Evolutionary conservation across 257 asterid species (phyloP).

Genomic region (Anisodus tanguticus): DNA sequence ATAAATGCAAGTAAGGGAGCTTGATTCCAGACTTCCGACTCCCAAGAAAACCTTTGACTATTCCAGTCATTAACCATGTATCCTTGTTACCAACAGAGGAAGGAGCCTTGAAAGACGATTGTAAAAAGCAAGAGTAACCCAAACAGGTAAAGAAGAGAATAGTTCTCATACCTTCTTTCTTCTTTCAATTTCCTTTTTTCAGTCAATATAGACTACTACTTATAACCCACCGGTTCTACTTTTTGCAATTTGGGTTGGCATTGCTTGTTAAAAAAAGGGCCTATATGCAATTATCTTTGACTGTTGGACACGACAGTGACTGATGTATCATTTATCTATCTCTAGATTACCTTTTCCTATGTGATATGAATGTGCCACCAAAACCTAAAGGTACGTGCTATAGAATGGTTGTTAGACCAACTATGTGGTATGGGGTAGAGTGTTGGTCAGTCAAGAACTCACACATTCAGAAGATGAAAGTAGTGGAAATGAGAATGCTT

Average conservation of each 20-base stretch:
- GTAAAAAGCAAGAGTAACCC: neutral
- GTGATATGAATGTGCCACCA: too few species aligned
- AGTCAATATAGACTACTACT: slow-evolving; percentile 4
- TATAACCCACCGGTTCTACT: neutral
- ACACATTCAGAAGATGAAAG: too few species aligned
- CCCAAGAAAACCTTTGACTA: neutral
- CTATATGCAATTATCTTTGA: neutral
- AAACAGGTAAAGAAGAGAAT: neutral
- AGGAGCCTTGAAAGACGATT: neutral
- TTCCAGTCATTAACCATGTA: neutral
- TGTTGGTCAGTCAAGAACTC: too few species aligned
- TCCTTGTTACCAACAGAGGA: neutral
- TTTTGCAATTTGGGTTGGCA: neutral
- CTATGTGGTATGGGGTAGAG: too few species aligned
- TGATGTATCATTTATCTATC: slow-evolving; percentile 21
- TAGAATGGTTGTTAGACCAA: too few species aligned
- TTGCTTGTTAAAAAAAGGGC: neutral
- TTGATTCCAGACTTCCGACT: neutral
- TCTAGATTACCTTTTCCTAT: neutral
- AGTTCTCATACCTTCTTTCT: slow-evolving; percentile 23
- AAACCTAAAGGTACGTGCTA: too few species aligned
- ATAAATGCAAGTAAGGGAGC: neutral
- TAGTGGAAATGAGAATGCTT: too few species aligned
- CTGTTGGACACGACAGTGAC: neutral
- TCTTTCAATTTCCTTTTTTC: slow-evolving; percentile 6